Evolutionary conservation across 768 basidiomycete species (phyloP).

Genomic region (Suillus brevipes): DNA sequence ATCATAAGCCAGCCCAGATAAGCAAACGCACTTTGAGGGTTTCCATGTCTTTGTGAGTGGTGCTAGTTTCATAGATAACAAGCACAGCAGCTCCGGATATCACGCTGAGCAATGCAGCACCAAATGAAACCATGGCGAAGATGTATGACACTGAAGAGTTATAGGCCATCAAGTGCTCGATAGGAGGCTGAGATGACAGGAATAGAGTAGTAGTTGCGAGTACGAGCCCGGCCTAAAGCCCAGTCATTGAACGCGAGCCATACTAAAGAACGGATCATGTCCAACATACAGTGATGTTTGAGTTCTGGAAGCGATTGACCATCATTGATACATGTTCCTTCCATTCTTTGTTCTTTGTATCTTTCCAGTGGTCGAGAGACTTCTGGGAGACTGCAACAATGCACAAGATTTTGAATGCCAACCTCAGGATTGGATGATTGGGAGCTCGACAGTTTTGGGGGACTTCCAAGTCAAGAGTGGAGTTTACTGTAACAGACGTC

Average conservation of each 20-base stretch:
- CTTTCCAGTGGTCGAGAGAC: background rate
- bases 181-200: background rate
- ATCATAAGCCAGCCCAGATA: background rate
- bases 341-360: background rate
- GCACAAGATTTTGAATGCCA: background rate
- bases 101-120: conserved; percentile 3
- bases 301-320: background rate
- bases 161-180: background rate
- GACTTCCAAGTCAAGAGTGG: background rate
- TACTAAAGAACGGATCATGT: background rate
- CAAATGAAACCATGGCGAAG: background rate
- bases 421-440: background rate
- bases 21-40: background rate
- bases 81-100: conserved; percentile 3
- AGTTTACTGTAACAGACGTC: background rate
- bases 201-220: conserved; percentile 1
- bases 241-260: too few species aligned
- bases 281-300: conserved; percentile 2
- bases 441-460: background rate
- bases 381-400: background rate
- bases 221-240: conserved; percentile 2
- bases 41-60: background rate
- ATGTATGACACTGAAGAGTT: background rate
- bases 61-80: background rate
- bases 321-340: background rate